Percentiles rank a stretch among this genome's conserved stretches.
These are phyloP conservation scores for Paraleonurus japonicus DNA, from an alignment of 257 asterid genomes.

Conservation along the genomic window DNA sequence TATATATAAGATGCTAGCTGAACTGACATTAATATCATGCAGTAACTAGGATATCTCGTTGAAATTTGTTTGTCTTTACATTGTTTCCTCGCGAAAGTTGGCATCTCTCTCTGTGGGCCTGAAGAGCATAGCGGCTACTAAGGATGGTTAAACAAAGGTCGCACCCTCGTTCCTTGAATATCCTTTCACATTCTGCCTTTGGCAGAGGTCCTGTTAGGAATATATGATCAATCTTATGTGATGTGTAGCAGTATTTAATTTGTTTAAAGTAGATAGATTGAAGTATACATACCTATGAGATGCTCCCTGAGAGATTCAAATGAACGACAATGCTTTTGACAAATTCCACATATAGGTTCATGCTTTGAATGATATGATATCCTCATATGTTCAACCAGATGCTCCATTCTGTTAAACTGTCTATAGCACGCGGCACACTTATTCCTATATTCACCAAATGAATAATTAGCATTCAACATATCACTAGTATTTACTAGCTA, in stretches of 20 bases:
- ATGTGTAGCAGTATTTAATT: not conserved
- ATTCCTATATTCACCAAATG: conserved; percentile 49
- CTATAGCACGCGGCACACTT: conserved; percentile 92
- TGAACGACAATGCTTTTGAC: conserved; percentile 84
- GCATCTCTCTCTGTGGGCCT: conserved; percentile 62
- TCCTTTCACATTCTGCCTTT: conserved; percentile 87
- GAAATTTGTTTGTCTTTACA: conserved; percentile 31
- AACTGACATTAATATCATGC: not conserved
- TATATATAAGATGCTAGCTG: not conserved
- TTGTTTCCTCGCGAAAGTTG: conserved; percentile 63
- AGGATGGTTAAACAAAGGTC: conserved; percentile 64
- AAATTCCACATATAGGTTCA: conserved; percentile 77
- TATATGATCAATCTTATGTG: conserved; percentile 2
- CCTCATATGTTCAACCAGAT: conserved; percentile 89
- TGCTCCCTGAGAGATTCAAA: conserved; percentile 92
- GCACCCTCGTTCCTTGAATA: conserved; percentile 85
- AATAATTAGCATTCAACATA: conserved; percentile 1
- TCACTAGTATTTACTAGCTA: not conserved
- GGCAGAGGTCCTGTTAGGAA: conserved; percentile 74
- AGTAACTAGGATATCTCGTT: not conserved
- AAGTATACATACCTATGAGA: conserved; percentile 64
- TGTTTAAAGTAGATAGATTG: not conserved
- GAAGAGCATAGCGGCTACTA: conserved; percentile 46
- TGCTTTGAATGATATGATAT: conserved; percentile 76
- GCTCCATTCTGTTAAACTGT: conserved; percentile 89